Evolutionary conservation across 345 rosid genomes (phyloP).

Genomic region (Acer yangbiense): DNA sequence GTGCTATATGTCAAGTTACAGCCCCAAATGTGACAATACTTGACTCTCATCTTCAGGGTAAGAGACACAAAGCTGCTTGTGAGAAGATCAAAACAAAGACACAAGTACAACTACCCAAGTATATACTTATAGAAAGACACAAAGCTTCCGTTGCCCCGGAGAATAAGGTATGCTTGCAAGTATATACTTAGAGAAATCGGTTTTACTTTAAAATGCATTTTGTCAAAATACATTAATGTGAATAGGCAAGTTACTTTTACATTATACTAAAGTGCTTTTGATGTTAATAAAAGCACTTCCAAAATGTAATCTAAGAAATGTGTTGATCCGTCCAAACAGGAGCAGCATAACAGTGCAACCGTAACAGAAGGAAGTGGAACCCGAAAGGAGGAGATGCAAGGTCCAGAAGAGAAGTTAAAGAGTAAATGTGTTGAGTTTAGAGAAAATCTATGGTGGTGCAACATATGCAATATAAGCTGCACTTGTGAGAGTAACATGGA

Average conservation of each 20-base stretch:
- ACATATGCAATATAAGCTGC: neutral
- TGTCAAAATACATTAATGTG: too few species aligned
- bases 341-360: neutral
- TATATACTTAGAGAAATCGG: neutral
- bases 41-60: slow-evolving; percentile 32
- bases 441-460: neutral
- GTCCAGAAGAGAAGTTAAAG: neutral
- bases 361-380: too few species aligned
- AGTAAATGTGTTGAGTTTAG: neutral
- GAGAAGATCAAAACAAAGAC: slow-evolving; percentile 22
- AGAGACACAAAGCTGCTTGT: slow-evolving; percentile 20
- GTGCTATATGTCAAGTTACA: slow-evolving; percentile 33
- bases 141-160: neutral
- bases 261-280: too few species aligned
- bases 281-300: too few species aligned
- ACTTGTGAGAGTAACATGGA: neutral
- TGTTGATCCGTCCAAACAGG: neutral
- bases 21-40: slow-evolving; percentile 14
- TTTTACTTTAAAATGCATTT: too few species aligned
- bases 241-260: too few species aligned
- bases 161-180: neutral
- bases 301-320: neutral
- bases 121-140: too few species aligned
- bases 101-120: neutral
- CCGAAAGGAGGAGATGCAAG: too few species aligned